Evolutionary conservation across 2,329 filamentous ascomycete genomes (phyloP).

Genomic region (Paracorniculantispora psalliotae): DNA sequence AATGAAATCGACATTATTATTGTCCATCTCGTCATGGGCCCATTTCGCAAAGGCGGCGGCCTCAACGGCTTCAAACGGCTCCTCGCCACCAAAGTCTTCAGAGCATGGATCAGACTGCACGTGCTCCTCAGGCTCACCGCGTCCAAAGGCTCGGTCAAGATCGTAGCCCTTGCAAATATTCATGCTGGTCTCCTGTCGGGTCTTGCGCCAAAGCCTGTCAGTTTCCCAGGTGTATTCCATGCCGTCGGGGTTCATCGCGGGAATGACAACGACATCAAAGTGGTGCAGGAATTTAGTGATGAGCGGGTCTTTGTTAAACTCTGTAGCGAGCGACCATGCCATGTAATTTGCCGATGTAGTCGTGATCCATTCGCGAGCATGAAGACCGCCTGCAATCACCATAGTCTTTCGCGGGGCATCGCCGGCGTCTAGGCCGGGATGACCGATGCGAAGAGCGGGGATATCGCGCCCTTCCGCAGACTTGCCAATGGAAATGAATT

Average conservation of each 20-base stretch:
- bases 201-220: conserved; percentile 94
- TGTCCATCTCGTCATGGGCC: conserved; percentile 71
- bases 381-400: conserved; percentile 77
- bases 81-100: conserved; percentile 79
- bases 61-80: conserved; percentile 80
- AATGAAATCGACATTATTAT: conserved; percentile 70
- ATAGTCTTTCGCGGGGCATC: conserved; percentile 63
- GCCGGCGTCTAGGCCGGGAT: conserved; percentile 38
- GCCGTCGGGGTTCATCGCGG: conserved; percentile 87
- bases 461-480: conserved; percentile 87
- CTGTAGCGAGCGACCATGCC: conserved; percentile 80
- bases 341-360: conserved; percentile 87
- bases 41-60: conserved; percentile 70
- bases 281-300: conserved; percentile 75
- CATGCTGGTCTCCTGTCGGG: conserved; percentile 75
- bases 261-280: conserved; percentile 85
- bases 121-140: conserved; percentile 70
- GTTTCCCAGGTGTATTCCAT: conserved; percentile 91
- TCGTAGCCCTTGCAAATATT: conserved; percentile 84
- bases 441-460: conserved; percentile 70
- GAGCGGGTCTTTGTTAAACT: conserved; percentile 65
- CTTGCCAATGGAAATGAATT: conserved; percentile 71
- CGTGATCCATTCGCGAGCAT: conserved; percentile 95
- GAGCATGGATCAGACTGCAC: conserved; percentile 76
- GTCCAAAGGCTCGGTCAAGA: conserved; percentile 81